Percentiles rank a stretch among this genome's conserved stretches.
Evolutionary conservation across 106 monocot genomes (phyloP).

Genomic region (Allium fistulosum): DNA sequence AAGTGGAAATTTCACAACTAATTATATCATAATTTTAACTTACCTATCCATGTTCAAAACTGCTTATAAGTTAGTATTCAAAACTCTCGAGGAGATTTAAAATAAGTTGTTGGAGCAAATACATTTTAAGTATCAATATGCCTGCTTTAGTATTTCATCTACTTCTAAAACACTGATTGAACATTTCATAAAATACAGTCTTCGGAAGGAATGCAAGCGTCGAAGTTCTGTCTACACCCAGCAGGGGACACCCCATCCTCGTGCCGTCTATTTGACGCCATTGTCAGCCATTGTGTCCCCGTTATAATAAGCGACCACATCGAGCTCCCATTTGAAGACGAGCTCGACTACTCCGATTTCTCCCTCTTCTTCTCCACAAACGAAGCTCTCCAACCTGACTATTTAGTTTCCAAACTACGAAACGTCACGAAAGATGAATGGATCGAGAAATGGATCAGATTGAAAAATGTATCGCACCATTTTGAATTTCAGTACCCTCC

Average conservation of each 20-base stretch:
- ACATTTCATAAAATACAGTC: slow-evolving; percentile 31
- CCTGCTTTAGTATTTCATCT: too few species aligned
- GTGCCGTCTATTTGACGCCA: slow-evolving; percentile 92
- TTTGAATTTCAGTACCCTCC: neutral
- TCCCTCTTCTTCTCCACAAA: slow-evolving; percentile 70
- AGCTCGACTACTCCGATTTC: slow-evolving; percentile 72
- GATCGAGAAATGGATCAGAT: neutral
- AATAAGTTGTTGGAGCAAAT: too few species aligned
- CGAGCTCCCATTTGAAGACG: slow-evolving; percentile 85
- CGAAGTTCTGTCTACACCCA: slow-evolving; percentile 90
- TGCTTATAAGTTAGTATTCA: too few species aligned
- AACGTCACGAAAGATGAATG: neutral
- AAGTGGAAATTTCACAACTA: too few species aligned
- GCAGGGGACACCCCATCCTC: slow-evolving; percentile 96
- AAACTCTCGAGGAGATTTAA: too few species aligned
- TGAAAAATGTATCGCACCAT: neutral
- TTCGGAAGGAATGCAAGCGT: slow-evolving; percentile 68
- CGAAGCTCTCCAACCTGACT: slow-evolving; percentile 57
- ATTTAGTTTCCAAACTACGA: slow-evolving; percentile 20
- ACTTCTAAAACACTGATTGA: too few species aligned
- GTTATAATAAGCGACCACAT: slow-evolving; percentile 81
- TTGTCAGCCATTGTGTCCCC: slow-evolving; percentile 86
- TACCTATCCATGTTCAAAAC: too few species aligned
- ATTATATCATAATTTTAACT: too few species aligned
- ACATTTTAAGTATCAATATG: too few species aligned